These are phyloP conservation scores for Myxozyma vanderwaltii DNA, from an alignment of 805 yeast species.

Conservation along the genomic window DNA sequence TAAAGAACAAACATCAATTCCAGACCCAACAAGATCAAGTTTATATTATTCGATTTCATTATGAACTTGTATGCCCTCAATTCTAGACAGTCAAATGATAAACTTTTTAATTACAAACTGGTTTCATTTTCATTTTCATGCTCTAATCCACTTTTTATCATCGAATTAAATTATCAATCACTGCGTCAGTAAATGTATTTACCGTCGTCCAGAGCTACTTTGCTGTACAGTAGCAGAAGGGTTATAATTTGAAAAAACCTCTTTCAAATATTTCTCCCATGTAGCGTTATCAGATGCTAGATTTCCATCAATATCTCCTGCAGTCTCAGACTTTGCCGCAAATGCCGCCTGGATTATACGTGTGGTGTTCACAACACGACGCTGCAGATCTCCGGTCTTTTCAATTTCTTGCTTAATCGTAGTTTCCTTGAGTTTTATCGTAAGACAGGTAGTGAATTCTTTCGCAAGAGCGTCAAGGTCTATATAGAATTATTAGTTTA, in stretches of 20 bases:
- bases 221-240: neutral
- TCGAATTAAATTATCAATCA: neutral
- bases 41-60: no score
- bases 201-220: neutral
- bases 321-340: neutral
- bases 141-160: no score
- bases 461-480: slow-evolving; percentile 39
- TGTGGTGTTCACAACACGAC: slow-evolving; percentile 29
- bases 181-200: neutral
- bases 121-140: no score
- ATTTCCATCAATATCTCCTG: neutral
- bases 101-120: no score
- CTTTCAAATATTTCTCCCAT: slow-evolving; percentile 21
- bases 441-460: slow-evolving; percentile 49
- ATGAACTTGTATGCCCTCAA: no score
- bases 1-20: no score
- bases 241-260: neutral
- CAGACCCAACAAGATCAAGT: no score
- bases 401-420: slow-evolving; percentile 72
- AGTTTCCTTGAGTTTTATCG: slow-evolving; percentile 56
- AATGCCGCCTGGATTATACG: slow-evolving; percentile 17
- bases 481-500: slow-evolving; percentile 22
- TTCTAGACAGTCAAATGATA: no score
- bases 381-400: slow-evolving; percentile 50
- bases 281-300: neutral